A percentile compares a stretch with the other conserved stretches of the same genome.
Conservation (phyloP, 345 rosid species). For the Mercurialis annua region DNA sequence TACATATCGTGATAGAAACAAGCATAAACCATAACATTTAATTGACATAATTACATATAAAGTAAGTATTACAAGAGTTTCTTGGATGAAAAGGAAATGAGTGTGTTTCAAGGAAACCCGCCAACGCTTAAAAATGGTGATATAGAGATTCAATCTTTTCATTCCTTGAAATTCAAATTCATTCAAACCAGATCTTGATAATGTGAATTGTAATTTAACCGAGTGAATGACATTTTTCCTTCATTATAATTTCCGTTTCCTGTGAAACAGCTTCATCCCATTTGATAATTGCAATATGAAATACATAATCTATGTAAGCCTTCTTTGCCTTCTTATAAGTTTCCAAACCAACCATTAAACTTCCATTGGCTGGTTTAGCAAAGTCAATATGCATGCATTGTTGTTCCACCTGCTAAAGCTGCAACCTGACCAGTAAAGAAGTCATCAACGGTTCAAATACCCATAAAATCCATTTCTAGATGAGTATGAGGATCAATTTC, state of each 20-base stretch:
- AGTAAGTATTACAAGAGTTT: too few relatives aligned
- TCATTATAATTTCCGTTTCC: constrained; percentile 90
- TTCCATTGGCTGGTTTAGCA: constrained; percentile 78
- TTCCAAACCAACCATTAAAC: constrained; percentile 68
- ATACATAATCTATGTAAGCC: constrained; percentile 95
- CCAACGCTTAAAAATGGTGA: too few relatives aligned
- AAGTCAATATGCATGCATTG: constrained; percentile 97
- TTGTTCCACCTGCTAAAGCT: constrained; percentile 98
- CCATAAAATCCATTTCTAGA: constrained; percentile 78
- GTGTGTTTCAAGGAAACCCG: too few relatives aligned
- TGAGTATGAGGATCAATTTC: constrained; percentile 98
- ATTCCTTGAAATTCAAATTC: too few relatives aligned
- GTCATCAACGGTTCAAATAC: constrained; percentile 70
- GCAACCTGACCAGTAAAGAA: constrained; percentile 98
- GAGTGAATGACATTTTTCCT: constrained; percentile 70
- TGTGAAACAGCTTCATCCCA: constrained; percentile 78
- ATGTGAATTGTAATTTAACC: not conserved
- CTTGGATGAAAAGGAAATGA: too few relatives aligned
- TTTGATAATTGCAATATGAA: constrained; percentile 91
- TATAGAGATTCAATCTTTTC: too few relatives aligned
- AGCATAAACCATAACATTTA: too few relatives aligned
- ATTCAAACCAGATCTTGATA: constrained; percentile 5
- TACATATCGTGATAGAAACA: too few relatives aligned
- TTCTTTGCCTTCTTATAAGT: constrained; percentile 64
- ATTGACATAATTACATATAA: too few relatives aligned